Percentiles rank a stretch among this genome's conserved stretches.
phyloP scores from a whole-genome alignment of 179 eudicot genomes.

The Drosera spatulata region DNA sequence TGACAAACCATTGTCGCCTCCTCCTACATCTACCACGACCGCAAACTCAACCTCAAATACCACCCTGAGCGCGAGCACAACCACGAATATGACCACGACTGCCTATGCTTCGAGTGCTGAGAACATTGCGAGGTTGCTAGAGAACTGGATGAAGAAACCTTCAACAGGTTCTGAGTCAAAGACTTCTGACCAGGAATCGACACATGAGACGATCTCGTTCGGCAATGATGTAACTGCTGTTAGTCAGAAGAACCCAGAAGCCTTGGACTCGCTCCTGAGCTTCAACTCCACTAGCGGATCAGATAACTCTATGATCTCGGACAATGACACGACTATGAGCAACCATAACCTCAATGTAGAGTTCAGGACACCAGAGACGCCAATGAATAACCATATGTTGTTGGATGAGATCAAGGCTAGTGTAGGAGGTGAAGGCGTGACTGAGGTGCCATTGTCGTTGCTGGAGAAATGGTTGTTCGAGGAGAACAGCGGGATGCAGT shows the following conservation, averaged over 20 bases:
- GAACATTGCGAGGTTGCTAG: conserved; percentile 4
- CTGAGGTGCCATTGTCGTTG: not conserved
- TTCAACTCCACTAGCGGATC: not conserved
- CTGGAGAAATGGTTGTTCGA: conserved; percentile 8
- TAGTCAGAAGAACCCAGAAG: no score
- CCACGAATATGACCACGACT: no score
- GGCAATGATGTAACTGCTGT: not conserved
- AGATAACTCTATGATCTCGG: not conserved
- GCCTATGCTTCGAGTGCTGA: conserved; percentile 6
- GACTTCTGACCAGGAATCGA: not conserved
- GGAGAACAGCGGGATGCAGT: not conserved
- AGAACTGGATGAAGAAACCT: not conserved
- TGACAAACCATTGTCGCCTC: conserved; percentile 12
- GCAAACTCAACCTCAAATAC: not conserved
- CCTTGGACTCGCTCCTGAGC: conserved; percentile 1
- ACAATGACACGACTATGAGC: not conserved
- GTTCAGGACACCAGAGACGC: not conserved
- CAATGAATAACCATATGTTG: no score
- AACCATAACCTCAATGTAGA: no score
- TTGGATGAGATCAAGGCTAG: not conserved
- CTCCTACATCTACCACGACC: not conserved
- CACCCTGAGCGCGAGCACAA: no score
- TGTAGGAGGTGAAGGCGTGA: not conserved
- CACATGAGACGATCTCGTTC: not conserved
- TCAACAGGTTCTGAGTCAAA: not conserved